Base-by-base conservation (phyloP, 23 red algal genomes). In the Pyropia yezoensis region DNA sequence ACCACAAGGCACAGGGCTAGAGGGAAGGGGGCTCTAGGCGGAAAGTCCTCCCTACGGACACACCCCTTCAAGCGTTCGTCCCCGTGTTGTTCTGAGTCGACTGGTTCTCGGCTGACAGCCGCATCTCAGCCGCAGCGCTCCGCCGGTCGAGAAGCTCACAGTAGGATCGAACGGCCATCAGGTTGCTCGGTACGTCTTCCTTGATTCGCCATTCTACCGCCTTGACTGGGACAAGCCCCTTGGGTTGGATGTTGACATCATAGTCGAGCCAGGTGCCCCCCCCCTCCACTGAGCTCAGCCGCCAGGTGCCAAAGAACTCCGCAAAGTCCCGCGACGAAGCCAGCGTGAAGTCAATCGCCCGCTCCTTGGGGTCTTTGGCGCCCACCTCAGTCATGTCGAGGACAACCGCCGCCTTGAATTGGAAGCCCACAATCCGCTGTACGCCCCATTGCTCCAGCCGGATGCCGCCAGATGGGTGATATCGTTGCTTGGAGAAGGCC, bases 191-290 rank as follows among this genome's bases (percentile, higher is more conserved):
- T 4, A 97, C 71, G 59, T 97, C 93, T 54, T 97, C 93, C 5
- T 67, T 67, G 71, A 97, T 97, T 19, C 93, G 71, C 93, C 93
- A 97, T 47, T 97, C 93, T 32, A 97, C 88, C 29, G 81, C 75
- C 27, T 63, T 59, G 16, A 97, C 93, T 7, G 93, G 93, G 3
- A 97, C 77, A 32, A 97, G 57, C 18, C 85, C 82, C 29, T 75
- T 74, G 0, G 93, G 93, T 17, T 82, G 61, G 60, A 97, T 87
- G 18, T 56, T 70, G 1, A 97, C 93, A 21, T 65, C 62, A 63
- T 97, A 97, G 33, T 78, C 75, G 67, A 90, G 77, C 15, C 61
- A 66, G 11, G 93, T 90, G 25, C 52, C 61, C 22, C 47, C 30
- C 11, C 53, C 52, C 19, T 82, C 45, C 14, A 84, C 49, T 7